Base-by-base conservation (phyloP, 2,329 filamentous ascomycete genomes). In the Ophiostoma piceae region DNA sequence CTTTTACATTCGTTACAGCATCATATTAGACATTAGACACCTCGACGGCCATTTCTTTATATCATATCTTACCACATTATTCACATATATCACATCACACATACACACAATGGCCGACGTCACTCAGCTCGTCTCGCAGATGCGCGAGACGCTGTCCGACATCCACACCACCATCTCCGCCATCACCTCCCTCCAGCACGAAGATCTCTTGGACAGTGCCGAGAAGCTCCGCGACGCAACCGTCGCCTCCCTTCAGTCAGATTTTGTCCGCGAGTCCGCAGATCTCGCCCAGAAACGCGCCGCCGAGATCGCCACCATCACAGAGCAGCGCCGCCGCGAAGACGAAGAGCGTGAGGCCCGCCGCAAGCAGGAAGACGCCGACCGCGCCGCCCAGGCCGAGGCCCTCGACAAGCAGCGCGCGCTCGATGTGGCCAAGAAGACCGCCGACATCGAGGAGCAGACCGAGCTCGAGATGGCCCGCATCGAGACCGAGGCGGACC, bases 61-160 rank as follows among this genome's bases (percentile, higher is more conserved):
- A 26, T 39, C 19, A 39, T n/a, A 29, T 35, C 26, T 35, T 41
- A 47, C 37, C 35, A 35, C 3, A 6, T 35, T 5, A 35, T 35
- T 35, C 3, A 35, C 8, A 35, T 11, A 41, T 41, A 12, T 41
- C 12, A 41, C 12, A 41, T 14, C 39, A 41, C 9, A 41, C 37
- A 72, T 11, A 41, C 9, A 41, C 43, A 72, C 66, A 8, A 77
- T 77, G 75, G 70, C 66, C 22, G 78, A 81, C 70, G 78, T 82
- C 71, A 76, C 79, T 16, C 72, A 75, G 62, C 79, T 82, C 66
- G 77, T 82, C 73, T 74, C 77, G 71, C 78, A 81, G 74, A 80
- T 83, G 79, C 79, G 79, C 72, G 78, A 81, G 68, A 81, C 78
- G 26, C 75, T 83, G 64, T 77, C 78, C 0, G 75, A 76, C 19